Evolutionary conservation across 169 alveolate genomes (phyloP).

Genomic region (Plasmodium berghei): DNA sequence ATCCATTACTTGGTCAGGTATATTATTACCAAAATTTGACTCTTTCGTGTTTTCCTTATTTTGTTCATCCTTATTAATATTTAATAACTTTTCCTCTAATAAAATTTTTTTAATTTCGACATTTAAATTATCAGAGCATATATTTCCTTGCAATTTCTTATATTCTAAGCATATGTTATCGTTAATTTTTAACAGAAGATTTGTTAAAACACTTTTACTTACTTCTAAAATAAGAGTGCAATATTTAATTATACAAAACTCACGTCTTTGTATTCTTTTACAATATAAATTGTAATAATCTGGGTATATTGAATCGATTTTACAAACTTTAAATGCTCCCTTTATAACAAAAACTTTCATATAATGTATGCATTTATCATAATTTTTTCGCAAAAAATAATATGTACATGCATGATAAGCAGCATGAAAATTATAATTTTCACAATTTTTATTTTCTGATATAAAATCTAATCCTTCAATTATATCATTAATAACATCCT

Average conservation of each 20-base stretch:
- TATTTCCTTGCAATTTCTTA: slow-evolving; percentile 5
- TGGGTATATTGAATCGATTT: slow-evolving; percentile 30
- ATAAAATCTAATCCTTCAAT: slow-evolving; percentile 59
- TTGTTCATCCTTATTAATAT: neutral
- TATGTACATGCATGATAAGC: slow-evolving; percentile 66
- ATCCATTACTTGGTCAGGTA: neutral
- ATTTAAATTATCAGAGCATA: neutral
- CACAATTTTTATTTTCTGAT: slow-evolving; percentile 61
- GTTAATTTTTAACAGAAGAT: slow-evolving; percentile 18
- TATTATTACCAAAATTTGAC: neutral
- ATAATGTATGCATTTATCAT: slow-evolving; percentile 33
- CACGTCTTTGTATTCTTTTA: slow-evolving; percentile 56
- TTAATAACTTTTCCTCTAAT: slow-evolving; percentile 21
- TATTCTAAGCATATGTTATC: slow-evolving; percentile 10
- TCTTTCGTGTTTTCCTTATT: neutral
- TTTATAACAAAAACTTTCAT: slow-evolving; percentile 36
- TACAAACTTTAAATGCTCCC: slow-evolving; percentile 62
- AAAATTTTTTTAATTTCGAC: slow-evolving; percentile 10
- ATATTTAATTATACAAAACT: slow-evolving; percentile 51
- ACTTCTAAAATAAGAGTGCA: slow-evolving; percentile 46
- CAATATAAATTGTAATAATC: slow-evolving; percentile 66
- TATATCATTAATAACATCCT: slow-evolving; percentile 71
- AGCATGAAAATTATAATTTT: slow-evolving; percentile 65
- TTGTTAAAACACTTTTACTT: slow-evolving; percentile 50
- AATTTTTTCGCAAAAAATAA: slow-evolving; percentile 59